A percentile compares a stretch with the other conserved stretches of the same genome.
Evolutionary conservation across 192 early-diverging fungal genomes (phyloP).

Genomic region (Podila minutissima): DNA sequence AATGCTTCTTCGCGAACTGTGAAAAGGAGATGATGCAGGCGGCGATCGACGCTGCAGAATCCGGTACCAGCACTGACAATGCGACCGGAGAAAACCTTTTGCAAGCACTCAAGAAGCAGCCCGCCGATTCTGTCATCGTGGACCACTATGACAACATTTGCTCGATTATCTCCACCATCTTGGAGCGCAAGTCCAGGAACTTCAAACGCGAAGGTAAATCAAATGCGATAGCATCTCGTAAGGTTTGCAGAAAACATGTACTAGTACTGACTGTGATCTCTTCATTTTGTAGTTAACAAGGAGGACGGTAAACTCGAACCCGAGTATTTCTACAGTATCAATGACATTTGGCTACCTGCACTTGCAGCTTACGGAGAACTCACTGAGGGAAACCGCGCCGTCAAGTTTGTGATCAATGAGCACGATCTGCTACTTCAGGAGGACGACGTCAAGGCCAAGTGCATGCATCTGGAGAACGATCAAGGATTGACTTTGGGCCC

Average conservation of each 20-base stretch:
- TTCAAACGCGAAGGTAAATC: neutral
- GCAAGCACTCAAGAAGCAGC: neutral
- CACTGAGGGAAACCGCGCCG: neutral
- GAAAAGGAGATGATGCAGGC: conserved; percentile 16
- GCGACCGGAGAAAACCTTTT: conserved; percentile 12
- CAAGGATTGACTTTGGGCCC: conserved; percentile 19
- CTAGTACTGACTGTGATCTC: neutral
- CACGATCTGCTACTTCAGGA: conserved; percentile 13
- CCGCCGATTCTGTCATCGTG: conserved; percentile 1
- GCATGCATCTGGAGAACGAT: conserved; percentile 7
- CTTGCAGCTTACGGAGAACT: conserved; percentile 4
- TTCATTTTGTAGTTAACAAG: neutral
- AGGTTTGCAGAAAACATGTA: neutral
- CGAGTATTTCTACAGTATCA: conserved; percentile 18
- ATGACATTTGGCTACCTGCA: conserved; percentile 21
- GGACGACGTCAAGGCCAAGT: neutral
- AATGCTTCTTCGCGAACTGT: conserved; percentile 1
- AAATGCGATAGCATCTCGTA: neutral
- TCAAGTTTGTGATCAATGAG: conserved; percentile 41
- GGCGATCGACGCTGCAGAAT: neutral
- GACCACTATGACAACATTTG: conserved; percentile 20
- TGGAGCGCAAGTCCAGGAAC: neutral
- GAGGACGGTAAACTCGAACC: neutral
- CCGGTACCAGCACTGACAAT: neutral
- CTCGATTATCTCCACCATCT: neutral